Evolutionary conservation across 2,329 filamentous ascomycete genomes (phyloP).

Genomic region (Graphilbum fragrans): DNA sequence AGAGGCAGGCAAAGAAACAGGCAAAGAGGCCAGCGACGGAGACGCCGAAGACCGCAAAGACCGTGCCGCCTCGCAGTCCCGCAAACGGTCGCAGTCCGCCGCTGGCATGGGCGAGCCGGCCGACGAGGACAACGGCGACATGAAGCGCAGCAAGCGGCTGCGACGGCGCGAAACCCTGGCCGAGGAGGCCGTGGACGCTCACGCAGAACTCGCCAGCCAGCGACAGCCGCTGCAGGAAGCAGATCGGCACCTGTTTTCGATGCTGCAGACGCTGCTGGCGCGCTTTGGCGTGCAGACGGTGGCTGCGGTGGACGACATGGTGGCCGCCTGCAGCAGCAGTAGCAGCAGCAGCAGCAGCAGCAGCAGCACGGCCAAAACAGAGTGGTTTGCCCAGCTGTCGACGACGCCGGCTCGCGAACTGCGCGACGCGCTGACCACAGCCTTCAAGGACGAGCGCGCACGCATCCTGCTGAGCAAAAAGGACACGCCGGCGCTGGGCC

Average conservation of each 20-base stretch:
- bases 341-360: no score
- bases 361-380: conserved; percentile 10
- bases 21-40: no score
- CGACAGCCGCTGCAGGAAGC: conserved; percentile 44
- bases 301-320: conserved; percentile 23
- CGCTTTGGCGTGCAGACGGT: conserved; percentile 37
- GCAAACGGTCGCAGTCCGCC: conserved; percentile 47
- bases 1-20: background rate
- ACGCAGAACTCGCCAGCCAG: conserved; percentile 38
- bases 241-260: conserved; percentile 42
- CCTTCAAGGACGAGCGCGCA: conserved; percentile 41
- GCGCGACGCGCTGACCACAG: conserved; percentile 26
- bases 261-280: conserved; percentile 41
- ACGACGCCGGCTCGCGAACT: conserved; percentile 36
- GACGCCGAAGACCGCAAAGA: no score
- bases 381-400: conserved; percentile 34
- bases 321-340: conserved; percentile 33
- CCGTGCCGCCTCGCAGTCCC: conserved; percentile 22
- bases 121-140: conserved; percentile 25
- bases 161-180: conserved; percentile 45
- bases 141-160: conserved; percentile 54
- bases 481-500: conserved; percentile 36
- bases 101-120: conserved; percentile 42
- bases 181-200: conserved; percentile 41
- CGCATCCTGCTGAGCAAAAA: conserved; percentile 41